Base-by-base conservation (phyloP, 164 flowering plant genomes). In the Berberis vulgaris region DNA sequence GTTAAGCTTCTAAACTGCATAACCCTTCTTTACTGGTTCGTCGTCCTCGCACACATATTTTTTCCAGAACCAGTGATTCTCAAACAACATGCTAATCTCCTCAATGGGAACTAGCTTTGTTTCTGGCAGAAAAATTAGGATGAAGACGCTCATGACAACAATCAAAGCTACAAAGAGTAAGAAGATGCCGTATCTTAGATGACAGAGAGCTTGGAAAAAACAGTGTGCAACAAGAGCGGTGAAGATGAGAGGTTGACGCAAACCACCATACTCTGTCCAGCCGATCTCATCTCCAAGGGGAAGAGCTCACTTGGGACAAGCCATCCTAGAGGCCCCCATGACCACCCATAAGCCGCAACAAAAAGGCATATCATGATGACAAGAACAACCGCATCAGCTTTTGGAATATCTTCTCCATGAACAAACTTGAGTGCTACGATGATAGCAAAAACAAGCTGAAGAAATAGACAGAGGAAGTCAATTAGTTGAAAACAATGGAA, bases 251-350 rank as follows among this genome's bases (percentile, higher is more conserved):
- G 81, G 74, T 86, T 89, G 45, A 81, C 86, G 57, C 91, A 84
- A 57, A 92, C 96, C 58, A 89, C 96, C 12, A 92, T 58, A 47
- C 91, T 86, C 72, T 89, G 96, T 3, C 92, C 96, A 1, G 98
- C 92, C 3, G 98, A 92, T 46, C 96, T 77, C 2, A 84, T 89
- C 67, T 64, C 67, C 39, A 64, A 44, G 26, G 67, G 67, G 46
- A 64, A 64, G 50, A 64, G 60, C 41, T 64, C 60, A 38, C 59
- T 64, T 1, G 67, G 91, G 7, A 94, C 97, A 5, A 90, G 69
- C 98, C 97, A 94, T 11, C 96, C 96, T 3, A 94, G 74, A 8
- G 96, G 98, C 0, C 98, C 97, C 98, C 97, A 94, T 4, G 98
- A 87, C 76, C 97, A 74, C 54, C 78, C 78, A 62, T 75, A 75